phyloP scores from a whole-genome alignment of 805 yeast species.

The Myxozyma mucilagina region DNA sequence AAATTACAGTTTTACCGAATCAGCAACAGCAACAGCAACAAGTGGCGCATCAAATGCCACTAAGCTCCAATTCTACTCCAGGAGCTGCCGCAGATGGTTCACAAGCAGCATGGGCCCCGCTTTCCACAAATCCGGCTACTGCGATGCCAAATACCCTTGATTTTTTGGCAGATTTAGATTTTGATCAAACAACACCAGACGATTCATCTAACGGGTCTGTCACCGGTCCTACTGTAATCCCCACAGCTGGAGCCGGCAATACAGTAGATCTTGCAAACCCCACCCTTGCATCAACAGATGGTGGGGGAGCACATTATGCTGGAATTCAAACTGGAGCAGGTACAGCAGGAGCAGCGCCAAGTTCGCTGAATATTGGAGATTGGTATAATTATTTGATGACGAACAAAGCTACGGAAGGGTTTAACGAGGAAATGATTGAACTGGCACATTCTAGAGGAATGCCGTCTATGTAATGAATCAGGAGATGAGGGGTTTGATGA shows the following conservation, averaged over 20 bases:
- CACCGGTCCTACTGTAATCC: not conserved
- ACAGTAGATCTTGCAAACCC: not conserved
- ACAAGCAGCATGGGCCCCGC: not conserved
- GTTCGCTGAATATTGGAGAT: conserved; percentile 42
- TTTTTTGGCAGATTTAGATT: conserved; percentile 11
- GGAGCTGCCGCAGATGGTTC: not conserved
- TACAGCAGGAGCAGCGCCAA: conserved; percentile 35
- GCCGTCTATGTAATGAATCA: not conserved
- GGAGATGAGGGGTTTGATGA: too few relatives aligned
- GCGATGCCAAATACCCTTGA: not conserved
- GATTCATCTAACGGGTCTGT: conserved; percentile 4
- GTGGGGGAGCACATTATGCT: conserved; percentile 5
- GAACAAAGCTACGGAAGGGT: conserved; percentile 16
- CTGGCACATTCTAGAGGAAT: conserved; percentile 18
- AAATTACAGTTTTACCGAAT: not conserved
- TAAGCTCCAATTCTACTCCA: not conserved
- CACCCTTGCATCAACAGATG: not conserved
- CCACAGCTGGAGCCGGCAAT: not conserved
- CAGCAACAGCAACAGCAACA: not conserved
- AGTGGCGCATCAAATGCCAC: not conserved
- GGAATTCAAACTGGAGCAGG: not conserved
- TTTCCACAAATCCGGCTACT: not conserved
- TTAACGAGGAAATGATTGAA: conserved; percentile 19
- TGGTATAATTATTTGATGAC: conserved; percentile 43
- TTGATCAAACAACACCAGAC: conserved; percentile 12